Percentiles rank a stretch among this genome's conserved stretches.
Conservation (phyloP, 305 asterid species). For the Euphrasia arctica region DNA sequence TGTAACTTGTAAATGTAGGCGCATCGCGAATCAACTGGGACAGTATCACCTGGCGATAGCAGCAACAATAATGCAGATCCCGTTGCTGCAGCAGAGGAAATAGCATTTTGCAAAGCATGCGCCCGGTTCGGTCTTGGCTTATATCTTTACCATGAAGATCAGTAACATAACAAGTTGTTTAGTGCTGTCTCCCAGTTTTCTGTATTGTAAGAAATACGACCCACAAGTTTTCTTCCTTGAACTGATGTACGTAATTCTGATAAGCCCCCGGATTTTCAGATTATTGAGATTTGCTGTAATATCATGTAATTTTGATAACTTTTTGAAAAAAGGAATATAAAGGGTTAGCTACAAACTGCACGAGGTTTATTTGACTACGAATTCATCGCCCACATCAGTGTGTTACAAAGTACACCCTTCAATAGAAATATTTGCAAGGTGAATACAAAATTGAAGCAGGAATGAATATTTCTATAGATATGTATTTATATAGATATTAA, state of each 20-base stretch:
- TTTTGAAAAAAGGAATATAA: background rate
- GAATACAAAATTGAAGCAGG: no score
- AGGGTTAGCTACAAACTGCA: no score
- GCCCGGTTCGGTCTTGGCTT: conserved; percentile 95
- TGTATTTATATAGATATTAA: no score
- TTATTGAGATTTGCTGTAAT: background rate
- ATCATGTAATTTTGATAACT: background rate
- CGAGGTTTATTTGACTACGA: background rate
- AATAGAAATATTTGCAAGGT: no score
- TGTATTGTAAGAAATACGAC: background rate
- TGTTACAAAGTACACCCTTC: background rate
- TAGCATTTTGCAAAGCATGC: conserved; percentile 94
- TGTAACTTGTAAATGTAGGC: conserved; percentile 47
- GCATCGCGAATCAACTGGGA: conserved; percentile 89
- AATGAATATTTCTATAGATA: no score
- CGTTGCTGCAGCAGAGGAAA: conserved; percentile 89
- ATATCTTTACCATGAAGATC: conserved; percentile 77
- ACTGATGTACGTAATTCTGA: background rate
- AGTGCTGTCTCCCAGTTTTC: background rate
- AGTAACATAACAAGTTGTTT: conserved; percentile 24
- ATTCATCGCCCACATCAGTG: no score
- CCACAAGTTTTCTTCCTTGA: background rate
- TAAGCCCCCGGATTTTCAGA: background rate
- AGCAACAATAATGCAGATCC: conserved; percentile 39
- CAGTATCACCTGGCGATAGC: conserved; percentile 47